phyloP scores from a whole-genome alignment of 192 early-diverging fungal species.

The Mortierella claussenii region DNA sequence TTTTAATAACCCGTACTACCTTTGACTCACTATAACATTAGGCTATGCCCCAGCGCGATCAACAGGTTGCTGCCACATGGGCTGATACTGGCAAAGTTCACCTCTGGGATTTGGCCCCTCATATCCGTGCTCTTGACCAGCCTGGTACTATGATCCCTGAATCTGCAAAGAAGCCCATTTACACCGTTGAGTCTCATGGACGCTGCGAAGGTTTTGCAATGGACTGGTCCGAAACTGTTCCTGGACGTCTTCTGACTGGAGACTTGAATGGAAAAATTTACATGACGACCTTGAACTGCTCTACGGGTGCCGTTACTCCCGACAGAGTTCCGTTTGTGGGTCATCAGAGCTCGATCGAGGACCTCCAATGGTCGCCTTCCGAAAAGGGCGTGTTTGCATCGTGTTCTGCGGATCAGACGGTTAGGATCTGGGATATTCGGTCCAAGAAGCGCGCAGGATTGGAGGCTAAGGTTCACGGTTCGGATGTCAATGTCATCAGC shows the following conservation, averaged over 20 bases:
- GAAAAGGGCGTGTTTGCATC: conserved; percentile 94
- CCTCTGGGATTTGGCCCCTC: conserved; percentile 87
- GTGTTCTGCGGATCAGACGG: conserved; percentile 89
- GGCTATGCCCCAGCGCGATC: conserved; percentile 78
- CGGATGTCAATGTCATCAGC: conserved; percentile 96
- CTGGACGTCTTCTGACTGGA: conserved; percentile 85
- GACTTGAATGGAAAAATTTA: conserved; percentile 85
- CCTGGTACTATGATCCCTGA: conserved; percentile 76
- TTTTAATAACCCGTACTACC: no score
- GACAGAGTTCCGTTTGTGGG: conserved; percentile 82
- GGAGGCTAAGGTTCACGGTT: conserved; percentile 81
- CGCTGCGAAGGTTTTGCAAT: conserved; percentile 93
- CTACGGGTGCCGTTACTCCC: conserved; percentile 72
- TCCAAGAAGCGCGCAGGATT: conserved; percentile 81
- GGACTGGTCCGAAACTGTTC: conserved; percentile 87
- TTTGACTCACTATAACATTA: no score
- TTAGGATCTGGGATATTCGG: conserved; percentile 95
- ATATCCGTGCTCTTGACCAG: conserved; percentile 80
- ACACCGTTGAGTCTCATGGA: conserved; percentile 85
- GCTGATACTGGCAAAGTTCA: conserved; percentile 95
- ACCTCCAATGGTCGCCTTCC: conserved; percentile 96
- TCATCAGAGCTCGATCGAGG: conserved; percentile 90
- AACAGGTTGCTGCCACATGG: conserved; percentile 91
- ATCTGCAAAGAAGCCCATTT: conserved; percentile 75
- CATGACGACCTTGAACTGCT: conserved; percentile 75